These are phyloP conservation scores for Selaginella tamariscina DNA, from an alignment of 75 land plant genomes.

Conservation along the genomic window DNA sequence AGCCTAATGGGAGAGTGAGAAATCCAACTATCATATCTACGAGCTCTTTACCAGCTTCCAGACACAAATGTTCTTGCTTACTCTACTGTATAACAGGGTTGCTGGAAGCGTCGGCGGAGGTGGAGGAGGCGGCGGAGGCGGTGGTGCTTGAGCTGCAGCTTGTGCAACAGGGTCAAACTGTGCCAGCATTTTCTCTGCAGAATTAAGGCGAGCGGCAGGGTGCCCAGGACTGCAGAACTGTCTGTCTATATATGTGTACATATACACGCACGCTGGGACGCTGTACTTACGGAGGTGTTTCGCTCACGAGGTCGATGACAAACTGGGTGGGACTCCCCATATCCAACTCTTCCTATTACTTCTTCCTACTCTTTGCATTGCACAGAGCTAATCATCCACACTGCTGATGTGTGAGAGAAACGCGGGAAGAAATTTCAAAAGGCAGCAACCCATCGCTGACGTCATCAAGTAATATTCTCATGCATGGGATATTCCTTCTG, in stretches of 20 bases:
- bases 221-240: no score
- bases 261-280: no score
- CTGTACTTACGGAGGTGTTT: no score
- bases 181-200: background rate
- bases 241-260: no score
- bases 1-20: constrained; percentile 28
- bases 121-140: background rate
- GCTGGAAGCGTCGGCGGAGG: background rate
- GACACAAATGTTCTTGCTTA: constrained; percentile 34
- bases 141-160: background rate
- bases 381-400: background rate
- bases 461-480: background rate
- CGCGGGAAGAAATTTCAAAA: background rate
- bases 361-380: background rate
- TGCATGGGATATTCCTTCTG: no score
- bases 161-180: background rate
- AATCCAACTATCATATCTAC: constrained; percentile 41
- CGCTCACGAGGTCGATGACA: background rate
- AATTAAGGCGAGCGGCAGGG: no score
- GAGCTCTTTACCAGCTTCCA: constrained; percentile 40
- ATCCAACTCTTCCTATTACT: background rate
- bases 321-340: background rate
- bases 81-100: constrained; percentile 19
- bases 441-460: background rate
- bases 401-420: background rate